Evolutionary conservation across 805 yeast genomes (phyloP), one percentile per base, ranked within the genome.

Genomic region (Dipodascus albidus): DNA sequence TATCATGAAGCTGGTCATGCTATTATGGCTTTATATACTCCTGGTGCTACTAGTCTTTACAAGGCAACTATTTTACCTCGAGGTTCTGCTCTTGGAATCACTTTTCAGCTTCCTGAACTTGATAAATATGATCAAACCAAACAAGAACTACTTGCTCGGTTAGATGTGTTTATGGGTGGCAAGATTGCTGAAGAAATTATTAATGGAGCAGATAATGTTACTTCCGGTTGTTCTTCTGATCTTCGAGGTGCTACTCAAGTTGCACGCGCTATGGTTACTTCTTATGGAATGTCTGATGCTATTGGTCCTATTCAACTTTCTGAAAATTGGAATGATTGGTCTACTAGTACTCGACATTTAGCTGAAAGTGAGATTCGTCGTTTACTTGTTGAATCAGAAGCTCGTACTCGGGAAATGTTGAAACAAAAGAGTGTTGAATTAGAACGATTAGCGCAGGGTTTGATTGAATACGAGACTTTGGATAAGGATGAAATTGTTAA

Each of bases 1-100:
- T 93, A 83, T 69, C 99, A 93, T 71, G 99, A 93, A 73, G 99
- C 99, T 19, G 99, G 99, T 2, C 99, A 93, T 71, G 99, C 99
- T 2, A 87, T 93, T 54, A 89, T 91, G 86, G 98, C 99, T 9
- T 78, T 93, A 81, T 93, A 78, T 68, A 87, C 96, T 3, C 82
- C 83, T 15, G 96, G 95, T 19, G 97, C 99, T 2, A 89, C 96
- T 2, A 90, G 96, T 1, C 76, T 93, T 59, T 93, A 93, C 73
- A 93, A 93, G 70, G 98, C 98, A 2, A 93, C 99, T 0, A 90
- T 93, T 58, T 75, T 93, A 58, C 99, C 99, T 48, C 79, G 99
- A 65, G 99, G 99, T 48, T 75, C 96, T 60, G 99, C 99, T 0
- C 74, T 93, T 52, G 99, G 99, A 67, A 81, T 93, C 49, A 95